Evolutionary conservation across 306 rosid genomes (phyloP).

Genomic region (Vigna radiata): DNA sequence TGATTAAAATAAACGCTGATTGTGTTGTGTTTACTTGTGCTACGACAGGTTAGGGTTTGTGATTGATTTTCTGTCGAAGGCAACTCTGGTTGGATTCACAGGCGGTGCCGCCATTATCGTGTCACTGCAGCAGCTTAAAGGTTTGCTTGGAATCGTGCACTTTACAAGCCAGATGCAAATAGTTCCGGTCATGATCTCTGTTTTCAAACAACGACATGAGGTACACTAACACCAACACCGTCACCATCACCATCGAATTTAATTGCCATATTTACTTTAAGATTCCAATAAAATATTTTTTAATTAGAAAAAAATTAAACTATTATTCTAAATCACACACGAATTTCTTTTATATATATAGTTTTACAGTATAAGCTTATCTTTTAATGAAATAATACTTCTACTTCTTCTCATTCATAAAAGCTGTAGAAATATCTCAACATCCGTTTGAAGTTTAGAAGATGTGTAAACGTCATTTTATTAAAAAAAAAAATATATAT

Average conservation of each 20-base stretch:
- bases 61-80: conserved; percentile 93
- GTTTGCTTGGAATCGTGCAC: conserved; percentile 86
- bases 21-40: background rate
- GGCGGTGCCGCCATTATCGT: conserved; percentile 97
- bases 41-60: conserved; percentile 76
- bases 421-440: no score
- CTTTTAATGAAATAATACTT: no score
- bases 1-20: background rate
- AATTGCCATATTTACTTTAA: background rate
- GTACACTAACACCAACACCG: conserved; percentile 40
- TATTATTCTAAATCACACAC: no score
- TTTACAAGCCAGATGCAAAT: conserved; percentile 89
- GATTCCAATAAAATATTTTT: background rate
- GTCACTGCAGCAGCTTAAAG: conserved; percentile 87
- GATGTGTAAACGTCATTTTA: no score
- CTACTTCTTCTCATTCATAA: no score
- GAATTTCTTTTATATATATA: no score
- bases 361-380: no score
- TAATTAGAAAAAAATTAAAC: no score
- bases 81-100: conserved; percentile 90
- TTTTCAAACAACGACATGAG: conserved; percentile 62
- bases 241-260: background rate
- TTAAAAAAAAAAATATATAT: no score
- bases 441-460: no score
- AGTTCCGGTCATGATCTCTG: conserved; percentile 73